Evolutionary conservation across 495 filamentous ascomycete genomes (phyloP).

Genomic region (Geopyxis carbonaria): DNA sequence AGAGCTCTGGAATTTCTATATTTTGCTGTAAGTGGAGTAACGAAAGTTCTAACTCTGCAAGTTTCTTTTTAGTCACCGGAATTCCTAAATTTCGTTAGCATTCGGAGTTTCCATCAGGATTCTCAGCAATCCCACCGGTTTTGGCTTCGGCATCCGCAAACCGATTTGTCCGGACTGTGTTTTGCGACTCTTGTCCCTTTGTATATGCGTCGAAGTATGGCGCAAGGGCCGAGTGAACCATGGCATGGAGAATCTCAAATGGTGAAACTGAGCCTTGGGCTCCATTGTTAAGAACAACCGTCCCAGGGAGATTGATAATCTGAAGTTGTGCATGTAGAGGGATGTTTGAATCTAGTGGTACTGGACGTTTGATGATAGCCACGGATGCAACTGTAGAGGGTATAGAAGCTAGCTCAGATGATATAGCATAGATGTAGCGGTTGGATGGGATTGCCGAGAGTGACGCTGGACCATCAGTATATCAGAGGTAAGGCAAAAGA

Average conservation of each 20-base stretch:
- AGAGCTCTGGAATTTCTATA: conserved; percentile 85
- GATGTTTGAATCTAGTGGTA: conserved; percentile 61
- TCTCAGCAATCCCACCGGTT: conserved; percentile 30
- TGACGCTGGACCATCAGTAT: neutral
- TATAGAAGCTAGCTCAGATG: conserved; percentile 62
- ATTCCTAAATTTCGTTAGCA: conserved; percentile 37
- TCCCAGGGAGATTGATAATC: conserved; percentile 76
- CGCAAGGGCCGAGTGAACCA: conserved; percentile 71
- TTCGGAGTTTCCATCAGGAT: neutral
- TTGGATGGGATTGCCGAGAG: neutral
- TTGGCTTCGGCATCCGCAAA: conserved; percentile 61
- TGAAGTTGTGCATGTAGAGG: conserved; percentile 74
- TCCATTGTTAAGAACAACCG: conserved; percentile 44
- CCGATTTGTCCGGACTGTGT: conserved; percentile 40
- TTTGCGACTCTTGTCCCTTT: conserved; percentile 54
- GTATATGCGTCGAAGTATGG: conserved; percentile 94
- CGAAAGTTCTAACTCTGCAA: conserved; percentile 80
- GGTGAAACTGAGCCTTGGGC: conserved; percentile 58
- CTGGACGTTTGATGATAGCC: conserved; percentile 73
- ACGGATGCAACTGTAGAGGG: conserved; percentile 66
- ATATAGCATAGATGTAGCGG: conserved; percentile 56
- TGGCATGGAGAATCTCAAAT: conserved; percentile 72
- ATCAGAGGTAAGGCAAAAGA: neutral
- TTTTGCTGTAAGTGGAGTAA: conserved; percentile 88
- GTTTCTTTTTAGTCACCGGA: conserved; percentile 86